Base-by-base conservation (phyloP, 495 filamentous ascomycete genomes). In the Gamarada debralockiae region DNA sequence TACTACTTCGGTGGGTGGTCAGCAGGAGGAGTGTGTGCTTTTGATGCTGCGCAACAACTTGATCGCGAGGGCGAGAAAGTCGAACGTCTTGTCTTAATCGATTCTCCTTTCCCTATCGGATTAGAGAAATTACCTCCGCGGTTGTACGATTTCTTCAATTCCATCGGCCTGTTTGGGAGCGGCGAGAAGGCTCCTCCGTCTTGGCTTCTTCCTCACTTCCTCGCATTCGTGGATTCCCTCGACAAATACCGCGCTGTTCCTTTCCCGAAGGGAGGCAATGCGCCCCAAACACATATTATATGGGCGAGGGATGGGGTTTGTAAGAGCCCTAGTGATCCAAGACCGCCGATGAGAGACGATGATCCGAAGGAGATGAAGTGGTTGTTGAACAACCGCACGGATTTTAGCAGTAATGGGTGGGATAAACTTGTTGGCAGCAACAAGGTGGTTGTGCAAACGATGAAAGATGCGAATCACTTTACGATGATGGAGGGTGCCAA, bases 11-110 rank as follows among this genome's bases (percentile, higher is more conserved):
- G 79, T 5, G 87, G 87, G 18, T 96, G 91, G 91, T 90, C 85
- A 17, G 89, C 89, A 10, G 91, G 91, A 45, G 86, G 86, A 31
- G 86, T 92, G 22, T 84, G 90, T 59, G 90, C 90, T 18, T 96
- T 88, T 63, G 89, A 92, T 61, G 85, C 87, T 15, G 82, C 83
- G 31, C 81, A 80, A 48, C 82, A 88, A 53, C 73, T 95, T 5
- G 73, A 82, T 56, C 74, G 79, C 42, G 73, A 75, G 18, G 82
- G 82, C 17, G 86, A 92, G 27, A 66, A 72, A 52, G 86, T 95
- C 23, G n/a, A 33, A 9, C 2, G 1, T 53, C 63, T 52, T 5
- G 42, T 55, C 22, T 8, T 55, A 5, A 27, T 55, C 33, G 52
- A 55, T 18, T 40, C 52, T 2, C 52, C 52, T 1, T 4, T 33